Evolutionary conservation across 345 rosid species (phyloP), one percentile per base, ranked within the genome.

Genomic region (Sapria himalayana): DNA sequence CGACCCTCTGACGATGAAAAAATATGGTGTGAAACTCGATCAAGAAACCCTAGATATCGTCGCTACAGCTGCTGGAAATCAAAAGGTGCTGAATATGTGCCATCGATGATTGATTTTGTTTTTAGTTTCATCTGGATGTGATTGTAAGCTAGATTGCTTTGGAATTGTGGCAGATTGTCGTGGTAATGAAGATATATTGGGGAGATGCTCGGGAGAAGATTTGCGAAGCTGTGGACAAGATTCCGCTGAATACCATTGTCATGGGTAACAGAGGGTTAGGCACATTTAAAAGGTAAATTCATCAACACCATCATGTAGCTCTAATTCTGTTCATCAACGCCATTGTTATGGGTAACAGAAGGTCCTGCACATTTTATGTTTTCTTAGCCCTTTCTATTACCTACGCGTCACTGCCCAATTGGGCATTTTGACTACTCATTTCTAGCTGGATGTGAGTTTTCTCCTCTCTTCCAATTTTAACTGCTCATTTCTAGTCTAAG

Each of bases 181-280:
- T 78, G 54, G 47, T 74, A 29, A 43, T 69, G 70, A 81, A 77
- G 81, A 57, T 81, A 47, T 78, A 66, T 14, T 78, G 91, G 91
- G 94, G 94, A 37, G 94, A 81, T 55, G 45, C 91, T 45, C 81
- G 85, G 16, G 94, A 81, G 60, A 78, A 74, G 78, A 54, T 81
- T 9, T 70, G 79, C 25, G 85, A 71, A 61, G 91, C 94, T 1
- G 72, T 67, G 12, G 91, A 81, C 20, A 56, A 64, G 37, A 60
- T 78, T 48, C 94, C 85, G 43, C 63, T 81, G 24, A 70, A 67
- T 45, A 74, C 71, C 55, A 63, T 81, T 58, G 60, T 81, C 7
- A 78, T 78, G 1, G 91, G 94, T 19, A 81, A 74, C 64, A 57
- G 94, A 45, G 94, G 91, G 13, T 81, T 81, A 18, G 85, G 94